Base-by-base conservation (phyloP, 148 eudicot genomes). In the Cornus florida region DNA sequence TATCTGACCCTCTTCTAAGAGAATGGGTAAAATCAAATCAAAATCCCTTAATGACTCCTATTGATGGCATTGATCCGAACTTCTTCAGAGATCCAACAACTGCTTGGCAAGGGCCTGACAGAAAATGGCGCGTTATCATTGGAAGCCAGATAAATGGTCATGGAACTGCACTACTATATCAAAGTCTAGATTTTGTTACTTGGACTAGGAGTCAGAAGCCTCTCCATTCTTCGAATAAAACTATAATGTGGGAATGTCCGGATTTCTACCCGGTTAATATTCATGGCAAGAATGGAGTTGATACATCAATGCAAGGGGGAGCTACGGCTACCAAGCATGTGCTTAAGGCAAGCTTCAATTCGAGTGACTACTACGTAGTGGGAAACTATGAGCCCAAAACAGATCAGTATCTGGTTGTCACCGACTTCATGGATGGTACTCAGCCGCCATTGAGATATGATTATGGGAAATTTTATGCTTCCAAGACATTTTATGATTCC, bases 1-100 rank as follows among this genome's bases (percentile, higher is more conserved):
- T 79, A 43, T 85, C 89, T 2, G 93, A 90, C 69, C 91, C 93
- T 1, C 84, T 77, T 70, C 88, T 90, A 6, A 83, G 69, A 71
- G 87, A 88, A 74, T 90, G 91, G 93, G 78, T 84, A 68, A 90
- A 88, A 60, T 64, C 77, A 23, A 69, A 84, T 1, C 20, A 80
- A 28, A 90, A 90, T 72, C 91, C 93, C 0, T 1, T 89, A 62
- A 74, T 74, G 19, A 78, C 78, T 69, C 78, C 84, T 1, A 6
- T 23, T 5, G 32, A 67, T 60, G 53, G 17, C 14, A 77, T 83
- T 74, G 71, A 77, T 41, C 79, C 83, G 4, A 39, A 66, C 2
- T 19, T 5, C 11, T 86, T 82, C 23, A 70, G 90, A 17, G 90
- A 88, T 67, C 90, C 90, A 0, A 67, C 88, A 0, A 88, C 88